Percentiles rank a stretch among this genome's conserved stretches.
Conservation (phyloP, 2,329 filamentous ascomycete genomes). For the Corniculantispora saksenae region DNA sequence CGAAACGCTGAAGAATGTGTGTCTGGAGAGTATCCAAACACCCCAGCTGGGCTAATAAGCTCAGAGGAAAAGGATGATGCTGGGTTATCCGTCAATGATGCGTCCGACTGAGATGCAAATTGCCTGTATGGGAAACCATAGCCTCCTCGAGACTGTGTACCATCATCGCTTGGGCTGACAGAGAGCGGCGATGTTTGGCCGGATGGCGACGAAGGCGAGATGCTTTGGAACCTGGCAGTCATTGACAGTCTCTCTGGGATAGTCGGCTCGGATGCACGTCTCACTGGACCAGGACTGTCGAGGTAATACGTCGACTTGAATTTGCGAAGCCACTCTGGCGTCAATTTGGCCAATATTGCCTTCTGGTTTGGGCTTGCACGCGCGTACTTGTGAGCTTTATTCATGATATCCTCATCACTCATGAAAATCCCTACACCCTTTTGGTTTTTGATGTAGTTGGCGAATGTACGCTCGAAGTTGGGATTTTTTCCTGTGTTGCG, state of each 20-base stretch:
- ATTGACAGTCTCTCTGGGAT: conserved; percentile 67
- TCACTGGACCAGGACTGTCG: conserved; percentile 49
- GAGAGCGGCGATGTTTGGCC: conserved; percentile 69
- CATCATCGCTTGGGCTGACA: conserved; percentile 69
- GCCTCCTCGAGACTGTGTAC: conserved; percentile 45
- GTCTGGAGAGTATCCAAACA: conserved; percentile 76
- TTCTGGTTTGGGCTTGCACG: conserved; percentile 69
- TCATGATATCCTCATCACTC: conserved; percentile 78
- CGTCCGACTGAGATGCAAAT: conserved; percentile 37
- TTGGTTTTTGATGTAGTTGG: conserved; percentile 83
- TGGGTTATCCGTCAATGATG: conserved; percentile 32
- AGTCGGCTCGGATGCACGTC: conserved; percentile 66
- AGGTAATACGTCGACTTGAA: conserved; percentile 87
- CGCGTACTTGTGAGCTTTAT: conserved; percentile 82
- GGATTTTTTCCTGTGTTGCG: conserved; percentile 80
- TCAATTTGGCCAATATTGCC: conserved; percentile 69
- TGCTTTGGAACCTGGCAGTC: conserved; percentile 50
- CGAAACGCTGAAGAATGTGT: conserved; percentile 66
- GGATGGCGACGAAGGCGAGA: conserved; percentile 73
- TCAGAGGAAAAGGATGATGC: conserved; percentile 69
- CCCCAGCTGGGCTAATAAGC: conserved; percentile 72
- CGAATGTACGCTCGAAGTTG: conserved; percentile 88
- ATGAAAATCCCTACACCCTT: conserved; percentile 73
- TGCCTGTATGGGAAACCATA: conserved; percentile 37
- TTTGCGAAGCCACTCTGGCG: conserved; percentile 82